Evolutionary conservation across 2,329 filamentous ascomycete species (phyloP), one percentile per base, ranked within the genome.

Genomic region (Penicillium sp.): DNA sequence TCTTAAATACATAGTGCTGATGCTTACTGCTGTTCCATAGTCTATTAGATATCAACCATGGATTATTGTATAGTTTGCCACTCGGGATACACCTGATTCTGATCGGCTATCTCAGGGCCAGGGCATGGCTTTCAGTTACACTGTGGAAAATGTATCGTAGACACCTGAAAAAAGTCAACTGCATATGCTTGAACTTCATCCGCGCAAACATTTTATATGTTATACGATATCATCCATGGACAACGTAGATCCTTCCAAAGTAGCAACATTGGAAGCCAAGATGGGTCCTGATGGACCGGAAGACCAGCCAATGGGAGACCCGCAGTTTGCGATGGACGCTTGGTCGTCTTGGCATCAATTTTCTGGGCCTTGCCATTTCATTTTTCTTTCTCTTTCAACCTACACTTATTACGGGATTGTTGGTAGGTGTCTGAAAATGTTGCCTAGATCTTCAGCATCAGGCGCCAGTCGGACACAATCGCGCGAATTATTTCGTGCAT

Each of bases 361-460:
- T 68, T 68, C 58, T 61, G 51, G 49, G 48, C 54, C 49, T 57
- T 53, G 48, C 14, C 44, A 58, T 60, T 13, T n/a, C n/a, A n/a
- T n/a, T 56, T 61, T 64, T 51, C 38, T 53, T 55, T 27, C 51
- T 57, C 56, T 47, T 50, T 53, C 52, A 45, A 44, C 43, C 39
- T 23, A 16, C 38, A 30, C 13, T 2, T 41, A 56, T 60, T 41
- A 19, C 16, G 30, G 29, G 16, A 32, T 13, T 43, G 27, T 42
- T 32, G 43, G 51, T 57, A 61, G 60, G 53, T 55, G 47, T 51
- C 27, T 53, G 46, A 70, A 35, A 41, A 76, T 76, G 74, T 56
- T 74, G 44, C 68, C 71, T 50, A 62, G 64, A 58, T 62, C 63
- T 57, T 65, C 68, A 41, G 61, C 68, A 42, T 62, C 65, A 35